Evolutionary conservation across 768 basidiomycete genomes (phyloP).

Genomic region (Amanita pseudoporphyria): DNA sequence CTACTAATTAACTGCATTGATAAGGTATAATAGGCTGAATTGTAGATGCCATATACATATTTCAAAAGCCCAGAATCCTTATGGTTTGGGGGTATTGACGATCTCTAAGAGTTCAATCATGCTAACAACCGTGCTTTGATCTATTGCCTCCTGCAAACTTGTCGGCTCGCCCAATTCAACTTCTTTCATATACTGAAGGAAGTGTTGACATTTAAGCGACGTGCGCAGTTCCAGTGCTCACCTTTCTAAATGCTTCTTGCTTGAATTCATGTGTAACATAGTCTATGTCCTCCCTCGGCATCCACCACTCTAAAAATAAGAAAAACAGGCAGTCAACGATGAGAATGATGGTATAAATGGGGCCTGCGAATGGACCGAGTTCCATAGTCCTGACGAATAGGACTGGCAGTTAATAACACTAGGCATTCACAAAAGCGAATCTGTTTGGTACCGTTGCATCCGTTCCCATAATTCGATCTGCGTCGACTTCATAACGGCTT

Average conservation of each 20-base stretch:
- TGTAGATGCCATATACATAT: slow-evolving; percentile 1
- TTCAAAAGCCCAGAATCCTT: neutral
- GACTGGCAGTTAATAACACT: neutral
- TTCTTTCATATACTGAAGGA: slow-evolving; percentile 1
- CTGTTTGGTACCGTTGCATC: slow-evolving; percentile 50
- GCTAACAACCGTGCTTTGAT: slow-evolving; percentile 1
- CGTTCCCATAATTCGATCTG: slow-evolving; percentile 71
- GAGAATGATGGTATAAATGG: slow-evolving; percentile 82
- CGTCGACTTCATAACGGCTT: slow-evolving; percentile 47
- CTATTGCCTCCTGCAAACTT: neutral
- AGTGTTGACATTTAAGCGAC: neutral
- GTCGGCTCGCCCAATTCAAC: slow-evolving; percentile 3
- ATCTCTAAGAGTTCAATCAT: neutral
- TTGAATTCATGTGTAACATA: slow-evolving; percentile 64
- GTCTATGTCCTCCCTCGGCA: slow-evolving; percentile 71
- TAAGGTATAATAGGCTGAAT: slow-evolving; percentile 5
- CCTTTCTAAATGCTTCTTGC: slow-evolving; percentile 26
- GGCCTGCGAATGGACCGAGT: slow-evolving; percentile 73
- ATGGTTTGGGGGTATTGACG: neutral
- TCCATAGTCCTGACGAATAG: slow-evolving; percentile 78
- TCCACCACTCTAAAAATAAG: slow-evolving; percentile 72
- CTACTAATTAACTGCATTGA: neutral
- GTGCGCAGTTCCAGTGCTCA: slow-evolving; percentile 8
- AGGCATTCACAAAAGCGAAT: neutral
- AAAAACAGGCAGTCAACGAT: slow-evolving; percentile 89